Conservation (phyloP, 2,329 filamentous ascomycete species). For the Venturia aucupariae region DNA sequence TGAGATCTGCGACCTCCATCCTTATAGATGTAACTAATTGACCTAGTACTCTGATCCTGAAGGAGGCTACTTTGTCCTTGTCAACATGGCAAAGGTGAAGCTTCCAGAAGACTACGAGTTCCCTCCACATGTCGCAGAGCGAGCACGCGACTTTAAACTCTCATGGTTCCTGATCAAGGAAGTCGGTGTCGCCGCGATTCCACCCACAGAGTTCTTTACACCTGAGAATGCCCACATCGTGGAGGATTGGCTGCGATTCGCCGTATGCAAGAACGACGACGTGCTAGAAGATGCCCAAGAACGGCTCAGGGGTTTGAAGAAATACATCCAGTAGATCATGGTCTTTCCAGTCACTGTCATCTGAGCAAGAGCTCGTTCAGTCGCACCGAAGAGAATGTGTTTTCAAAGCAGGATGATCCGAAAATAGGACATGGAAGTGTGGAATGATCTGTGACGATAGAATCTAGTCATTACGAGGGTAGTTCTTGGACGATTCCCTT, state of each 20-base stretch:
- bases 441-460: too few species aligned
- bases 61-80: conserved; percentile 94
- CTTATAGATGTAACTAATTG: background rate
- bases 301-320: conserved; percentile 39
- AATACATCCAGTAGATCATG: conserved; percentile 32
- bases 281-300: conserved; percentile 49
- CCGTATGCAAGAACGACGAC: conserved; percentile 90
- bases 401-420: too few species aligned
- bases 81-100: conserved; percentile 82
- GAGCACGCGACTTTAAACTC: conserved; percentile 88
- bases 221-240: conserved; percentile 72
- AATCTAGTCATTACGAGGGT: too few species aligned
- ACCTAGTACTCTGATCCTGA: conserved; percentile 74
- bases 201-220: conserved; percentile 95
- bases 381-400: too few species aligned
- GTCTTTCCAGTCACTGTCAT: background rate
- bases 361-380: background rate
- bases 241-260: conserved; percentile 89
- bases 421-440: too few species aligned
- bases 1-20: conserved; percentile 16
- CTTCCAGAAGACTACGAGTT: conserved; percentile 79
- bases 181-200: conserved; percentile 89
- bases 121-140: conserved; percentile 74
- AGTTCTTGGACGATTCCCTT: background rate
- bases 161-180: conserved; percentile 97